phyloP scores from a whole-genome alignment of 2,329 filamentous ascomycete genomes.

The Trichoderma atroviride region DNA sequence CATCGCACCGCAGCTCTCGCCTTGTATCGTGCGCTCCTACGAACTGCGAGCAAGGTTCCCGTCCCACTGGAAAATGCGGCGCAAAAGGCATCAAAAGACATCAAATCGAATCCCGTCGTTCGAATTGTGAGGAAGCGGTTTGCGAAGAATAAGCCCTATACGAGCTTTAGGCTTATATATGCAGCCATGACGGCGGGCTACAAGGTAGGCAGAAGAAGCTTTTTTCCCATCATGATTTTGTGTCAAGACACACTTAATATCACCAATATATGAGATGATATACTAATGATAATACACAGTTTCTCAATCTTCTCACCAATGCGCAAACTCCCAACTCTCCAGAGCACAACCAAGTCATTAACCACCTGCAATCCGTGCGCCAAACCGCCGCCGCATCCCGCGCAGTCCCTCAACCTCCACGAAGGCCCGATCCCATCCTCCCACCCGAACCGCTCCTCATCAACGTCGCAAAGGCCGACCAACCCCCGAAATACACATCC shows the following conservation, averaged over 20 bases:
- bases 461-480: constrained; percentile 39
- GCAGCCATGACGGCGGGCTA: constrained; percentile 70
- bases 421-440: constrained; percentile 28
- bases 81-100: constrained; percentile 17
- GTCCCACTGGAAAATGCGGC: constrained; percentile 50
- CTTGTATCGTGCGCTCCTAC: constrained; percentile 71
- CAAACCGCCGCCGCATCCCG: constrained; percentile 28
- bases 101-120: constrained; percentile 49
- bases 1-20: constrained; percentile 64
- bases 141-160: constrained; percentile 58
- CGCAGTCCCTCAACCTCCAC: constrained; percentile 27
- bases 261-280: not conserved
- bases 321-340: constrained; percentile 42
- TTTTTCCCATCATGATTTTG: no score
- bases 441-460: constrained; percentile 39
- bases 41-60: constrained; percentile 56
- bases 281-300: constrained; percentile 36
- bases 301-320: constrained; percentile 46
- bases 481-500: constrained; percentile 52
- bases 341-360: constrained; percentile 48
- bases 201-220: constrained; percentile 46
- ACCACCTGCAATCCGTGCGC: constrained; percentile 40
- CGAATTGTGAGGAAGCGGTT: constrained; percentile 66
- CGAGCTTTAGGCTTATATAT: constrained; percentile 61
- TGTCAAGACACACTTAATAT: not conserved